Evolutionary conservation across 371 early-diverging fungal species (phyloP).

Genomic region (Mortierella sp.): DNA sequence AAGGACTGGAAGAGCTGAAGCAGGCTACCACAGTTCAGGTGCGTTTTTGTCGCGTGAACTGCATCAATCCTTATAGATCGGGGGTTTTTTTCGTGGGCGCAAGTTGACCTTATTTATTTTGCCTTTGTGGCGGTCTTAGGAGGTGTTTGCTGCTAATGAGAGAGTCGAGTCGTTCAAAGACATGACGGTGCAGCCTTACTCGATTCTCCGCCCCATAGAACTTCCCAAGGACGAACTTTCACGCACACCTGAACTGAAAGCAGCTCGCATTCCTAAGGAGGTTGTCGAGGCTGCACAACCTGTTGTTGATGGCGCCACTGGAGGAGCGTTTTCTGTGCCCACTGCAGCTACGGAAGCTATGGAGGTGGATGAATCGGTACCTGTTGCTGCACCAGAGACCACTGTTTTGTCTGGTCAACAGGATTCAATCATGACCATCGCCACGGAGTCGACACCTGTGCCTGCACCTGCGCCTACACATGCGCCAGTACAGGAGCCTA

Average conservation of each 20-base stretch:
- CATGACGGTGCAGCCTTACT: slow-evolving; percentile 47
- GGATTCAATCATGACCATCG: slow-evolving; percentile 25
- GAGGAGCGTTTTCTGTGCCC: neutral
- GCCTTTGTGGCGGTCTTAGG: slow-evolving; percentile 13
- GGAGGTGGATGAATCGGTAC: slow-evolving; percentile 16
- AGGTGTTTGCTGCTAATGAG: slow-evolving; percentile 45
- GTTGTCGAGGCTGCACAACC: neutral
- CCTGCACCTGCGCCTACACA: neutral
- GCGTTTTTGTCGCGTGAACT: neutral
- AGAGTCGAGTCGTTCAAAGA: slow-evolving; percentile 39
- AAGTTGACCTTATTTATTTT: neutral
- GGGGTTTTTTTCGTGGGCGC: neutral
- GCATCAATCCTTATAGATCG: no score
- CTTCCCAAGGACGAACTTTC: slow-evolving; percentile 43
- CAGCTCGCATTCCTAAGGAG: slow-evolving; percentile 27
- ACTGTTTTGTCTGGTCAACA: slow-evolving; percentile 5
- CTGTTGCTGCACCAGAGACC: neutral
- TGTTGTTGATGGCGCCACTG: neutral
- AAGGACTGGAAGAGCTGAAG: slow-evolving; percentile 58
- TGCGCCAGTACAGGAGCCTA: neutral
- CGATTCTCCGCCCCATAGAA: slow-evolving; percentile 32
- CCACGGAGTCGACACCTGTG: neutral
- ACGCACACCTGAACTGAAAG: slow-evolving; percentile 46
- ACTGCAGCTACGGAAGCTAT: slow-evolving; percentile 11
- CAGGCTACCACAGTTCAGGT: slow-evolving; percentile 63